Base-by-base conservation (phyloP, 2,329 filamentous ascomycete genomes). In the Pseudopyricularia javanii region DNA sequence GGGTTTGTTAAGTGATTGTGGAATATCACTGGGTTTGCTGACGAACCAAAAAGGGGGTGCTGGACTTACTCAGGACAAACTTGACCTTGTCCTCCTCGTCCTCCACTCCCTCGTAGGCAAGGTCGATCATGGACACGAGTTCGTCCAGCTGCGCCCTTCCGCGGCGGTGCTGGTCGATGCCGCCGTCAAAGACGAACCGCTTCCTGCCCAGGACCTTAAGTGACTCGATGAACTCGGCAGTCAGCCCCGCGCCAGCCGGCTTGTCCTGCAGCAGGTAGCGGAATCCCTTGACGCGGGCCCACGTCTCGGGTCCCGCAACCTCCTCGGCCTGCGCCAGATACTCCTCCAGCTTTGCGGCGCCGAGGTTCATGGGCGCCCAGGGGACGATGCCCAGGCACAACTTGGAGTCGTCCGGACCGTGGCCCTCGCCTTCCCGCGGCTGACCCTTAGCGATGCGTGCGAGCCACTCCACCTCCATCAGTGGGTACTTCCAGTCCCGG, bases 261-360 rank as follows among this genome's bases (percentile, higher is more conserved):
- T 88, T 86, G 65, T 88, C 82, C 70, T 95, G 90, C 49, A 95
- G 68, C 55, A 96, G 70, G 64, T 90, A 95, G 49, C 91, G 73
- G 62, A 94, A 90, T 0, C 91, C 91, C 55, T 82, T 83, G 28
- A 95, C 73, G 65, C 80, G 81, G 47, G 61, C 60, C 82, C 82
- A 93, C 17, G 78, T 76, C 15, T 78, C 75, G 47, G 74, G 71
- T 1, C 85, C 86, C 0, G 84, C 83, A 52, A 70, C 71, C 56
- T 79, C 70, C 63, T 81, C 70, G 3, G 82, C 86, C 15, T 74
- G 62, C 0, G 66, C 67, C 6, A 95, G 70, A 65, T 94, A 96
- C 56, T 69, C 66, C 56, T 78, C 70, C 63, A 96, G 68, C 0
- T 73, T 75, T 6, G 66, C 71, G 0, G 75, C 63, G 0, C 86